A percentile compares a stretch with the other conserved stretches of the same genome.
These are phyloP conservation scores for Insectozyma bohioensis DNA, from an alignment of 1,139 yeast genomes.

Conservation along the genomic window DNA sequence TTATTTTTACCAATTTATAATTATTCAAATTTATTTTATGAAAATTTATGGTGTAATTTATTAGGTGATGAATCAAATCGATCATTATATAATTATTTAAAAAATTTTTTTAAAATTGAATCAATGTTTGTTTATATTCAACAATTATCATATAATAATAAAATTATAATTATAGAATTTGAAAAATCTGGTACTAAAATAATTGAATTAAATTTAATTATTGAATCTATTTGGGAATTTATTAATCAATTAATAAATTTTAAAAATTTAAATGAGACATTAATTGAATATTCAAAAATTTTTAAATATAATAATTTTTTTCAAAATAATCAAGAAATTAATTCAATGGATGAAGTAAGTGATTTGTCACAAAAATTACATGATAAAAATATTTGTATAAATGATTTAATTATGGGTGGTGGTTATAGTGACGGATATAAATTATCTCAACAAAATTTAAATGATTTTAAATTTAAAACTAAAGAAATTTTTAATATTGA, in stretches of 20 bases:
- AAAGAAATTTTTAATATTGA: slow-evolving; percentile 8
- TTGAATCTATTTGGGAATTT: slow-evolving; percentile 26
- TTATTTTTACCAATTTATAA: slow-evolving; percentile 36
- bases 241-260: slow-evolving; percentile 16
- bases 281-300: slow-evolving; percentile 46
- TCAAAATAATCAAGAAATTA: slow-evolving; percentile 23
- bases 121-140: slow-evolving; percentile 35
- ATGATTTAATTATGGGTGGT: slow-evolving; percentile 23
- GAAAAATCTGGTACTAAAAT: slow-evolving; percentile 24
- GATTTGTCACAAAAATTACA: slow-evolving; percentile 37
- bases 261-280: slow-evolving; percentile 17
- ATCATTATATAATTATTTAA: slow-evolving; percentile 39
- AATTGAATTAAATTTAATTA: slow-evolving; percentile 4
- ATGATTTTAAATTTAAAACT: slow-evolving; percentile 7
- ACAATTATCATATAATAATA: slow-evolving; percentile 29
- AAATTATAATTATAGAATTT: slow-evolving; percentile 45
- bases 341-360: slow-evolving; percentile 49
- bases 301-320: slow-evolving; percentile 46
- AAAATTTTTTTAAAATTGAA: slow-evolving; percentile 19
- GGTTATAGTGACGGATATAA: no score
- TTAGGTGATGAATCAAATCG: slow-evolving; percentile 60
- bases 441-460: slow-evolving; percentile 10
- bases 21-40: slow-evolving; percentile 21
- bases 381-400: slow-evolving; percentile 4
- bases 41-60: slow-evolving; percentile 52